Base-by-base conservation (phyloP, 1,139 yeast genomes). In the Lodderomyces orthopsilosis region DNA sequence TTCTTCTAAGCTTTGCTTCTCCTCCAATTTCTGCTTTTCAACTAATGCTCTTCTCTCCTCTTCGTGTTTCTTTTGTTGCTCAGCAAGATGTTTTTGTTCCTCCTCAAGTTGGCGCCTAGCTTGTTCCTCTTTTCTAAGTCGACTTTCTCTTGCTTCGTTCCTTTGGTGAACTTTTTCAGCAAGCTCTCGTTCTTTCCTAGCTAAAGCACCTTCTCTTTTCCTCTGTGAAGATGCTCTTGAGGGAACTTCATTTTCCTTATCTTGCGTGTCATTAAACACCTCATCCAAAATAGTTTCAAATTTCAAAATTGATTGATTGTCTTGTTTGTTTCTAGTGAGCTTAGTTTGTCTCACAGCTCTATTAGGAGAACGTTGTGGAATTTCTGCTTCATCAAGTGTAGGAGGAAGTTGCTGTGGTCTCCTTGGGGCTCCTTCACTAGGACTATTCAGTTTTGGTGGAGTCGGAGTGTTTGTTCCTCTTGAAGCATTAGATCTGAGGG, bases 211-310 rank as follows among this genome's bases (percentile, higher is more conserved):
- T 38, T 45, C 46, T 38, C 28, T 36, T 38, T 37, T 44, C 15
- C 24, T 38, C 21, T 37, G 37, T n/a, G 42, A 28, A 19, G 27
- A 15, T 18, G 38, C 21, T 15, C 37, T 37, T 27, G 38, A 26
- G 26, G 43, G 40, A 22, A 22, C 13, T 6, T 32, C 35, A 23
- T 41, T 42, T 22, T 41, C 43, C 32, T 44, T 42, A 10, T 49
- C 45, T 15, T 38, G 40, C 28, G 51, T 49, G 26, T 52, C 55
- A 37, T 53, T 55, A 44, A 68, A 66, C 21, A 66, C 57, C 43
- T 65, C 70, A 39, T 64, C 65, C 50, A 67, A 65, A 23, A 66
- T 61, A 44, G 52, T 46, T 42, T 61, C 65, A 49, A 68, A 68
- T 47, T 65, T 64, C 30, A 58, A 46, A 21, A 66, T 53, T 0